A percentile compares a stretch with the other conserved stretches of the same genome.
These are phyloP conservation scores for Carpinus viminea DNA, from an alignment of 306 rosid genomes.

Conservation along the genomic window DNA sequence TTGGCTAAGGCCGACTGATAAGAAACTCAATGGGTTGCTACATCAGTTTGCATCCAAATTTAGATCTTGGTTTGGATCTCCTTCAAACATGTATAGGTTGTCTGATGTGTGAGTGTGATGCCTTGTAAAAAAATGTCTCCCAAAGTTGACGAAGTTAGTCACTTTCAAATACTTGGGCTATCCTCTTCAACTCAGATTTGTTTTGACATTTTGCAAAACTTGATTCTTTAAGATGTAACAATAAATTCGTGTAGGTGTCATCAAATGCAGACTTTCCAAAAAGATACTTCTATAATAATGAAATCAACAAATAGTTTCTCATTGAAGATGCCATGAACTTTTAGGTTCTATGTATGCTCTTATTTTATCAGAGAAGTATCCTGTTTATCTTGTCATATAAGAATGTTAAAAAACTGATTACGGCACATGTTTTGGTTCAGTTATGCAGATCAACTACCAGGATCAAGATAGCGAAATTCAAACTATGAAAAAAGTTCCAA, in stretches of 20 bases:
- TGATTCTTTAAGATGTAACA: background rate
- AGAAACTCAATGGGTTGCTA: background rate
- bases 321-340: background rate
- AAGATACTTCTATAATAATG: background rate
- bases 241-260: background rate
- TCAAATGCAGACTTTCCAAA: background rate
- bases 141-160: background rate
- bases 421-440: constrained; percentile 25
- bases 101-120: background rate
- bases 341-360: background rate
- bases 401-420: background rate
- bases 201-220: background rate
- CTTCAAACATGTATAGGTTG: background rate
- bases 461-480: constrained; percentile 34
- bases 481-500: constrained; percentile 19
- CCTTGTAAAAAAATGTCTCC: background rate
- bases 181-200: background rate
- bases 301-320: background rate
- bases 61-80: background rate
- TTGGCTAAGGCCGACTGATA: background rate
- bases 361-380: background rate
- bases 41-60: background rate
- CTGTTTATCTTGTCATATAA: background rate
- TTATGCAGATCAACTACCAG: constrained; percentile 35
- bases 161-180: background rate